These are phyloP conservation scores for Aspergillus egyptiacus DNA, from an alignment of 495 filamentous ascomycete species.

Conservation along the genomic window DNA sequence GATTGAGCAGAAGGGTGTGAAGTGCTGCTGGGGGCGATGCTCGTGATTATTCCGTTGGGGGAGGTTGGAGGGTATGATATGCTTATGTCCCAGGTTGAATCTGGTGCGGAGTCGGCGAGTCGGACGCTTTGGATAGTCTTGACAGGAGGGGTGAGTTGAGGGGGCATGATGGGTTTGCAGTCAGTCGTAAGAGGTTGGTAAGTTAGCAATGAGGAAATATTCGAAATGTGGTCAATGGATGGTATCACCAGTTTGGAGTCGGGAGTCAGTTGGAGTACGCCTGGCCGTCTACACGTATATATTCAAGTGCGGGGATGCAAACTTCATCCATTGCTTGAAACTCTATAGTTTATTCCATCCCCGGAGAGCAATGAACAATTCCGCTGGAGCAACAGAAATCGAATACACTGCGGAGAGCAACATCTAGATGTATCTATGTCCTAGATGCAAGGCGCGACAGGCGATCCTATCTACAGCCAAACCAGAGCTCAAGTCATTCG, in stretches of 20 bases:
- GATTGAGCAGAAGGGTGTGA: slow-evolving; percentile 7
- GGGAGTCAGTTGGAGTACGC: neutral
- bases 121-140: slow-evolving; percentile 31
- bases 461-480: slow-evolving; percentile 1
- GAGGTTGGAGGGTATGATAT: slow-evolving; percentile 15
- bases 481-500: neutral
- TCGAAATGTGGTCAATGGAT: too few relatives aligned
- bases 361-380: too few relatives aligned
- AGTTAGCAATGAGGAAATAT: too few relatives aligned
- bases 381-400: too few relatives aligned
- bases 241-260: too few relatives aligned
- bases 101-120: slow-evolving; percentile 31
- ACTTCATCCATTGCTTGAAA: neutral
- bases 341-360: too few relatives aligned
- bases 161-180: slow-evolving; percentile 18
- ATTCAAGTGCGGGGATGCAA: neutral
- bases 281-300: neutral
- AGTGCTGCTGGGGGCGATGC: slow-evolving; percentile 28
- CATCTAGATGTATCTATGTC: too few relatives aligned
- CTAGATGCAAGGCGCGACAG: too few relatives aligned
- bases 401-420: too few relatives aligned
- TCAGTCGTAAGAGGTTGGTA: too few relatives aligned
- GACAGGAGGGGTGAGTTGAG: slow-evolving; percentile 18
- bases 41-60: slow-evolving; percentile 32
- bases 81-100: slow-evolving; percentile 40